Evolutionary conservation across 2,329 filamentous ascomycete species (phyloP).

Genomic region (Curvularia spicifera): DNA sequence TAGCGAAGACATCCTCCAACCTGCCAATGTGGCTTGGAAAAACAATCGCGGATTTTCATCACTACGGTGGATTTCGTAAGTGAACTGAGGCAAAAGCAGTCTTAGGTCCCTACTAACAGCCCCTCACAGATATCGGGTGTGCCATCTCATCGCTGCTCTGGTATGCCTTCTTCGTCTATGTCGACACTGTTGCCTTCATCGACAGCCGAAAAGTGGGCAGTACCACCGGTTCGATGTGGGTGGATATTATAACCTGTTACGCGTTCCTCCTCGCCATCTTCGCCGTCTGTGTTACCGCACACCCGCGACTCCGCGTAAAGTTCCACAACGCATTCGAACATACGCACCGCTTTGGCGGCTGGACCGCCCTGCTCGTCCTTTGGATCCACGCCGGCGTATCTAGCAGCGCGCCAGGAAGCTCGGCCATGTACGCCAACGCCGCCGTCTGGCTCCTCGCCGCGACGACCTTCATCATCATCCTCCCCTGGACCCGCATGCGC

Average conservation of each 20-base stretch:
- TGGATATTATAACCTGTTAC: conserved; percentile 25
- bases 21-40: conserved; percentile 35
- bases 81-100: too few species aligned
- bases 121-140: conserved; percentile 32
- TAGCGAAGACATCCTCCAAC: conserved; percentile 36
- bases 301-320: conserved; percentile 30
- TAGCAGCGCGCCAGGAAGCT: conserved; percentile 4
- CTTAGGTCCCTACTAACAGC: too few species aligned
- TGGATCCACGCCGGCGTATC: conserved; percentile 31
- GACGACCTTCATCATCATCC: conserved; percentile 69
- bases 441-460: conserved; percentile 70
- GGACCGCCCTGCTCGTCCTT: conserved; percentile 38
- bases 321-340: conserved; percentile 47
- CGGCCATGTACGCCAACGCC: conserved; percentile 17
- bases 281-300: conserved; percentile 34
- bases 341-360: conserved; percentile 47
- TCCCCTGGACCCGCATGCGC: conserved; percentile 76
- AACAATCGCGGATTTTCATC: conserved; percentile 37
- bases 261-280: conserved; percentile 27
- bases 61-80: conserved; percentile 41
- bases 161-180: conserved; percentile 52
- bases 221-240: conserved; percentile 28
- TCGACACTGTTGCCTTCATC: conserved; percentile 37
- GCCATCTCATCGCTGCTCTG: conserved; percentile 47
- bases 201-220: background rate